Evolutionary conservation across 1,139 yeast species (phyloP).

Genomic region (Hansenula sp.): DNA sequence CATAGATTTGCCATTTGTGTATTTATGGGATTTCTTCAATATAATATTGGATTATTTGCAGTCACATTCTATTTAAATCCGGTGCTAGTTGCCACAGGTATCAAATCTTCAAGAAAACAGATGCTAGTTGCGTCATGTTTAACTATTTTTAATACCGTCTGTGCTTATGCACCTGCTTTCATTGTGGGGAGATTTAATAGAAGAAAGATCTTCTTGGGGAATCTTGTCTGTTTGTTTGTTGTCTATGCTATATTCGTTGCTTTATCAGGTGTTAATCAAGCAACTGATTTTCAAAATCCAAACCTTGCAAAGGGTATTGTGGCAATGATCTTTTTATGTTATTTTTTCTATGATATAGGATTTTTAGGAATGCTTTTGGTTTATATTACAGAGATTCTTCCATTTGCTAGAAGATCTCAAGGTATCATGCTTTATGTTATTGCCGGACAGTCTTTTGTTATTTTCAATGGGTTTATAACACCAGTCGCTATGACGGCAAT

Average conservation of each 20-base stretch:
- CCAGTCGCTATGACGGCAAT: slow-evolving; percentile 57
- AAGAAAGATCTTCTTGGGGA: slow-evolving; percentile 29
- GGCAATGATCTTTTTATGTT: slow-evolving; percentile 32
- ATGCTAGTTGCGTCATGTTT: no score
- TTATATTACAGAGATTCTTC: slow-evolving; percentile 35
- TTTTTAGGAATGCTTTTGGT: slow-evolving; percentile 27
- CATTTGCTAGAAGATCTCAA: slow-evolving; percentile 32
- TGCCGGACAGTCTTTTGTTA: slow-evolving; percentile 25
- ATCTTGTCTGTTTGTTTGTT: slow-evolving; percentile 25
- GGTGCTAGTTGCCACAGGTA: no score
- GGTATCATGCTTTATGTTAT: slow-evolving; percentile 28
- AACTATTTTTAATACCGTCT: no score
- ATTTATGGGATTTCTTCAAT: no score
- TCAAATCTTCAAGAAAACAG: no score
- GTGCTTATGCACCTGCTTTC: no score
- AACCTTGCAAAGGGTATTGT: slow-evolving; percentile 29
- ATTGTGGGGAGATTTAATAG: slow-evolving; percentile 34
- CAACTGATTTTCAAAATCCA: slow-evolving; percentile 15
- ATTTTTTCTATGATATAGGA: slow-evolving; percentile 28
- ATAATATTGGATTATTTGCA: no score
- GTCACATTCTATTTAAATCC: no score
- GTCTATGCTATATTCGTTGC: slow-evolving; percentile 33
- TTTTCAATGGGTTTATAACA: slow-evolving; percentile 47
- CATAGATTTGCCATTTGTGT: no score
- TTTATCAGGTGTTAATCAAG: slow-evolving; percentile 28